A percentile compares a stretch with the other conserved stretches of the same genome.
Evolutionary conservation across 306 rosid species (phyloP).

Genomic region (Begonia peltatifolia): DNA sequence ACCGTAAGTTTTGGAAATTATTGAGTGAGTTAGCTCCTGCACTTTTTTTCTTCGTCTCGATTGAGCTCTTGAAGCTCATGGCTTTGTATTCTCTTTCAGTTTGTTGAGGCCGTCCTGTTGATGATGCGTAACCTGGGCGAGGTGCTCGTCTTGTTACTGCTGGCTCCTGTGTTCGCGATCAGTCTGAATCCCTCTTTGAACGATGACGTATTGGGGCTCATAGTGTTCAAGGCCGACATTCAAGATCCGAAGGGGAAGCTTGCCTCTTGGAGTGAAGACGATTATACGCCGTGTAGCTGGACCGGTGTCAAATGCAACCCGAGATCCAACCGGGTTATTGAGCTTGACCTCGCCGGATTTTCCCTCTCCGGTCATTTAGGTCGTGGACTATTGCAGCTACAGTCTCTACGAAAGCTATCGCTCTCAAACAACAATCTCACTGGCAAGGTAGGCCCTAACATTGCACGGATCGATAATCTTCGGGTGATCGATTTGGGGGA

Average conservation of each 20-base stretch:
- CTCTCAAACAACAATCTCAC: slow-evolving; percentile 68
- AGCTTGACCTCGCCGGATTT: slow-evolving; percentile 69
- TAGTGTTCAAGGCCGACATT: slow-evolving; percentile 82
- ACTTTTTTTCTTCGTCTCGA: slow-evolving; percentile 7
- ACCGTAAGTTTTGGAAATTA: neutral
- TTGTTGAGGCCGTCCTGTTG: slow-evolving; percentile 18
- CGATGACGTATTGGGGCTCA: slow-evolving; percentile 78
- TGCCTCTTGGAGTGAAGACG: slow-evolving; percentile 71
- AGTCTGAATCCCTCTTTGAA: slow-evolving; percentile 57
- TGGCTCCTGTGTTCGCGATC: slow-evolving; percentile 22
- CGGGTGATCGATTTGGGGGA: slow-evolving; percentile 67
- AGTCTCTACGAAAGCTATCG: slow-evolving; percentile 51
- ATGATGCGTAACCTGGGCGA: slow-evolving; percentile 24
- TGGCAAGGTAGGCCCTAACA: slow-evolving; percentile 47
- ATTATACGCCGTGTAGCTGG: slow-evolving; percentile 60
- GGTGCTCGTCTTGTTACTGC: slow-evolving; percentile 20
- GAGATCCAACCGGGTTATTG: slow-evolving; percentile 46
- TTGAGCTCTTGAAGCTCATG: slow-evolving; percentile 18
- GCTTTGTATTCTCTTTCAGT: slow-evolving; percentile 15
- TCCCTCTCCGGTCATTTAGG: slow-evolving; percentile 75
- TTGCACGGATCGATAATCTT: slow-evolving; percentile 53
- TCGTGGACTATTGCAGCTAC: slow-evolving; percentile 56
- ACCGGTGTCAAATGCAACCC: slow-evolving; percentile 64
- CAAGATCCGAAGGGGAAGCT: slow-evolving; percentile 54
- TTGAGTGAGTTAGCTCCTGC: neutral